Conservation (phyloP, 805 yeast genomes). For the Yarrowia yakushimensis region DNA sequence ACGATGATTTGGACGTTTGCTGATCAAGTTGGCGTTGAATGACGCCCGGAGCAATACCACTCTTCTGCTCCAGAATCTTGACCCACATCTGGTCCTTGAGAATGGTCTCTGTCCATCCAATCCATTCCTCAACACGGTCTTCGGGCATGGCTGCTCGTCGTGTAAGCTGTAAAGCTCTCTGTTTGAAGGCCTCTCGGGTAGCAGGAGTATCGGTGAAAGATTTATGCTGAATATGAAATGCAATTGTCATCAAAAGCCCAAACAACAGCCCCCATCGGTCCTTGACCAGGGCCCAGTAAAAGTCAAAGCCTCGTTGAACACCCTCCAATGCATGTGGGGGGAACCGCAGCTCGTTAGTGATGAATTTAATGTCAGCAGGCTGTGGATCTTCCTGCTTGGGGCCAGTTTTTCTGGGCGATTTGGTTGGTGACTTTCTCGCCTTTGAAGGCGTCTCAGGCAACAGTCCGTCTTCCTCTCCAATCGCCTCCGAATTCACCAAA, state of each 20-base stretch:
- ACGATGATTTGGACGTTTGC: constrained; percentile 26
- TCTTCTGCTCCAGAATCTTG: constrained; percentile 27
- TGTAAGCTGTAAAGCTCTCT: constrained; percentile 5
- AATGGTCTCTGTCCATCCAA: constrained; percentile 36
- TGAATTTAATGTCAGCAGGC: constrained; percentile 26
- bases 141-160: constrained; percentile 10
- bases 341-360: constrained; percentile 29
- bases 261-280: constrained; percentile 39
- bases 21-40: constrained; percentile 7
- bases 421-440: constrained; percentile 14
- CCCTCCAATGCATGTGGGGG: constrained; percentile 29
- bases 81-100: constrained; percentile 40
- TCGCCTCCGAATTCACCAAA: constrained; percentile 4
- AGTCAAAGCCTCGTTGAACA: constrained; percentile 33
- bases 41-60: constrained; percentile 30
- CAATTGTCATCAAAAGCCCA: constrained; percentile 32
- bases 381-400: constrained; percentile 31
- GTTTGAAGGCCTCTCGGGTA: constrained; percentile 9
- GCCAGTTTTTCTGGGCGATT: constrained; percentile 26
- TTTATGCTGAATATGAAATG: constrained; percentile 16
- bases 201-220: constrained; percentile 6
- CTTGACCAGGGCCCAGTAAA: constrained; percentile 36
- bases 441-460: background rate
- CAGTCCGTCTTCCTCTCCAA: constrained; percentile 3
- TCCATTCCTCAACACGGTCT: constrained; percentile 36